These are phyloP conservation scores for Pseudocercospora fuligena DNA, from an alignment of 2,329 filamentous ascomycete species.

Conservation along the genomic window DNA sequence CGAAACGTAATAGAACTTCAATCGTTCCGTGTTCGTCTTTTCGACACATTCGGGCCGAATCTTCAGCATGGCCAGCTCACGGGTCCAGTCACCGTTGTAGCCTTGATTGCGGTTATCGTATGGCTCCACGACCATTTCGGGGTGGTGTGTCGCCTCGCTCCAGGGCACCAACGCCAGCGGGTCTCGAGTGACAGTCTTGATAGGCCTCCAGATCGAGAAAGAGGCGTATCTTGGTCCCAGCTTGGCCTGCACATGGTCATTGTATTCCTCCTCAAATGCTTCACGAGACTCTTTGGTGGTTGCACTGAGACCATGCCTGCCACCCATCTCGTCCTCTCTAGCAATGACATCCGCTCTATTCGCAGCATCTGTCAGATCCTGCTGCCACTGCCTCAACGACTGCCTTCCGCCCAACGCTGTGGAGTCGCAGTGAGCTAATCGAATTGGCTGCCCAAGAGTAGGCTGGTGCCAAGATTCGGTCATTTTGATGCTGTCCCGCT, in stretches of 20 bases:
- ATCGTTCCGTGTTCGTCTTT: neutral
- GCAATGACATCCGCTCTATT: neutral
- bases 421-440: constrained; percentile 9
- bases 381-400: neutral
- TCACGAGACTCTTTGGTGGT: neutral
- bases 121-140: constrained; percentile 3
- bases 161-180: constrained; percentile 11
- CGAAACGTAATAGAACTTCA: constrained; percentile 15
- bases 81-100: constrained; percentile 8
- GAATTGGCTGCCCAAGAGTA: constrained; percentile 1
- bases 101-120: constrained; percentile 11
- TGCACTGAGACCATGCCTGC: neutral
- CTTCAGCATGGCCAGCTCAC: constrained; percentile 12
- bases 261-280: constrained; percentile 9
- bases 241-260: neutral
- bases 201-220: constrained; percentile 18
- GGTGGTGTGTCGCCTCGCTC: neutral
- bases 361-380: neutral
- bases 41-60: constrained; percentile 10
- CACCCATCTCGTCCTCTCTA: constrained; percentile 8
- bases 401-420: constrained; percentile 3
- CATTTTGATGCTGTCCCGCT: neutral
- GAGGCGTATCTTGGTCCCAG: constrained; percentile 16
- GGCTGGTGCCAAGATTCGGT: neutral
- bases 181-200: constrained; percentile 15